Percentiles rank a stretch among this genome's conserved stretches.
These are phyloP conservation scores for Rhodofomes roseus DNA, from an alignment of 1,284 basidiomycete genomes.

Conservation along the genomic window DNA sequence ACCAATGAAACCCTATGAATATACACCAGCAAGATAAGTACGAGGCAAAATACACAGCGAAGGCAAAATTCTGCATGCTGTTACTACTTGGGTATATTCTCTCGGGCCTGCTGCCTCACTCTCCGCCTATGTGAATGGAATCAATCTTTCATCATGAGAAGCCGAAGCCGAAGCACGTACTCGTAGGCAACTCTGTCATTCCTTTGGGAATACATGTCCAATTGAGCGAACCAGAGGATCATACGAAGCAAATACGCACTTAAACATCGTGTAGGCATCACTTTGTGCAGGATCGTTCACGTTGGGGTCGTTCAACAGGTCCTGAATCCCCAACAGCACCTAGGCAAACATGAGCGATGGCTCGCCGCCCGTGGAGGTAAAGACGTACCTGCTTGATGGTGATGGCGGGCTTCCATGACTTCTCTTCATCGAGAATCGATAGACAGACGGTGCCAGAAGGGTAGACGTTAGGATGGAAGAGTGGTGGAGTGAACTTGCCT, in stretches of 20 bases:
- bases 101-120: conserved; percentile 79
- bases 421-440: conserved; percentile 98
- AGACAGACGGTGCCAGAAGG: conserved; percentile 98
- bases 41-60: conserved; percentile 15
- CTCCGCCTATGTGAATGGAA: conserved; percentile 48
- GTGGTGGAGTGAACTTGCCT: conserved; percentile 96
- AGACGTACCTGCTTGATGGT: conserved; percentile 91
- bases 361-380: background rate
- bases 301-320: conserved; percentile 92
- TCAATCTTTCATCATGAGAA: conserved; percentile 4
- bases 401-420: conserved; percentile 98
- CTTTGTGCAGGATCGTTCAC: conserved; percentile 95
- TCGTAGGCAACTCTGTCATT: conserved; percentile 90
- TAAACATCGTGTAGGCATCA: conserved; percentile 97
- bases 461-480: conserved; percentile 99
- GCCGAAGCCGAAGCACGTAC: conserved; percentile 39
- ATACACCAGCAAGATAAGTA: background rate
- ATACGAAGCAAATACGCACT: conserved; percentile 50
- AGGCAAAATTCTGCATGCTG: conserved; percentile 1
- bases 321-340: conserved; percentile 96
- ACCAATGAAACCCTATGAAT: too few relatives aligned
- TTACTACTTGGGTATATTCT: conserved; percentile 75
- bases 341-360: conserved; percentile 29
- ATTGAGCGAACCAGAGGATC: background rate
- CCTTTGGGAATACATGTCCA: conserved; percentile 38